These are phyloP conservation scores for Colletotrichum tamarilloi DNA, from an alignment of 2,329 filamentous ascomycete species.

Conservation along the genomic window DNA sequence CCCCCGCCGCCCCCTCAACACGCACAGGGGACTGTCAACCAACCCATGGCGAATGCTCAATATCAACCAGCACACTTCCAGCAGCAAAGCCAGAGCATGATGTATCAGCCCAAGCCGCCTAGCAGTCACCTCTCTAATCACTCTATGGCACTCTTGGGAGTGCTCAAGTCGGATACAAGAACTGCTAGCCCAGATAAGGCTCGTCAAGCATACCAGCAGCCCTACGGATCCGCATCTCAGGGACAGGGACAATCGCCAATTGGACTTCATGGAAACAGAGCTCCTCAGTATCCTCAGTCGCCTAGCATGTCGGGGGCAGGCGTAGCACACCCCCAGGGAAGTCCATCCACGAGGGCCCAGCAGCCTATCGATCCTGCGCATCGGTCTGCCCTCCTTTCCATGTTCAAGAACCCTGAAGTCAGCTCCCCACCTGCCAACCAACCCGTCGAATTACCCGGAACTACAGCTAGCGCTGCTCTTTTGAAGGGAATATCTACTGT, in stretches of 20 bases:
- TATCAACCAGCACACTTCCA: slow-evolving; percentile 14
- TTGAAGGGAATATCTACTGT: slow-evolving; percentile 17
- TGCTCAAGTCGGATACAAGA: slow-evolving; percentile 48
- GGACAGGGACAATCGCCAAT: neutral
- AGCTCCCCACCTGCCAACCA: slow-evolving; percentile 13
- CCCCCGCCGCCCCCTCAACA: slow-evolving; percentile 35
- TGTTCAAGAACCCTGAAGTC: slow-evolving; percentile 61
- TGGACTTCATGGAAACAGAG: neutral
- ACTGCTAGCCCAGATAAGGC: neutral
- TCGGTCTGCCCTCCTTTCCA: slow-evolving; percentile 61
- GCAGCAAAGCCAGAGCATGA: slow-evolving; percentile 33
- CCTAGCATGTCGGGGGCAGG: neutral
- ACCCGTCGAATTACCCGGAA: slow-evolving; percentile 29
- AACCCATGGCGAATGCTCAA: slow-evolving; percentile 8
- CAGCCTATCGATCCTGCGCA: slow-evolving; percentile 49
- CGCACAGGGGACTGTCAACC: slow-evolving; percentile 16
- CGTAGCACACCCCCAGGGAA: neutral
- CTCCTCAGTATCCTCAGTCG: neutral
- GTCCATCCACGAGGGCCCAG: slow-evolving; percentile 33
- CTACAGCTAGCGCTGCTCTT: slow-evolving; percentile 23
- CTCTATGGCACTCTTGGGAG: slow-evolving; percentile 50
- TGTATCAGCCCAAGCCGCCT: slow-evolving; percentile 35
- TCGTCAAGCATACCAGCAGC: neutral
- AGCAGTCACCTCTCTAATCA: slow-evolving; percentile 45
- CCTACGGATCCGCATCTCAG: neutral